Evolutionary conservation across 768 basidiomycete species (phyloP), one percentile per base, ranked within the genome.

Genomic region (Pleurotus tuoliensis): DNA sequence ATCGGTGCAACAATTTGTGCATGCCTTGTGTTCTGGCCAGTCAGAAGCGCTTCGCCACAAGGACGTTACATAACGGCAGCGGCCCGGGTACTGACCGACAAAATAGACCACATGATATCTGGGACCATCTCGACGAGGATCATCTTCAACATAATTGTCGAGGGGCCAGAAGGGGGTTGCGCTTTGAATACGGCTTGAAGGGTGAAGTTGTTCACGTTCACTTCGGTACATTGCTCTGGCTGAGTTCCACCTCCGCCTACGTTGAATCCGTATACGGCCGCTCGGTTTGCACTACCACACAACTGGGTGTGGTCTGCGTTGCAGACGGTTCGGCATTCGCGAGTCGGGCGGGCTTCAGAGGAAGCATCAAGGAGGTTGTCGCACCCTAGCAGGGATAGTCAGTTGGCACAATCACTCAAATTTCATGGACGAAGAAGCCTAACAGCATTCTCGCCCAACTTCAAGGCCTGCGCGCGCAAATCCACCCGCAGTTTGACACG

Each of bases 371-470:
- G 60, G 1, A 62, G 56, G 44, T 70, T 73, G 47, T 73, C 74
- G 57, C 76, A 76, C 76, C 76, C 75, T 76, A 15, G 30, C 27
- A 41, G 30, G 25, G 24, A 45, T 47, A 51, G 5, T 30, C 51
- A 30, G 56, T 18, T 44, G 0, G 49, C 30, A 11, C 27, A 20
- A n/a, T 18, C 30, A n/a, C 39, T 24, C 54, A 56, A 48, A 48
- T 41, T 13, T 1, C 22, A 15, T 41, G 30, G 43, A 18, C 34
- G 15, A 5, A 44, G 38, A 24, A 12, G 2, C 71, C 79, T 44
- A 55, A 82, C 81, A 82, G 62, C 81, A 81, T 62, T 82, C 76
- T 34, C 67, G 69, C 1, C 77, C 69, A 45, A 76, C 73, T 59
- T 82, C 80, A 46, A 79, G 54, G 16, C 81, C 81, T 0, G 80